Evolutionary conservation across 2,329 filamentous ascomycete genomes (phyloP).

Genomic region (Xylaria sp.): DNA sequence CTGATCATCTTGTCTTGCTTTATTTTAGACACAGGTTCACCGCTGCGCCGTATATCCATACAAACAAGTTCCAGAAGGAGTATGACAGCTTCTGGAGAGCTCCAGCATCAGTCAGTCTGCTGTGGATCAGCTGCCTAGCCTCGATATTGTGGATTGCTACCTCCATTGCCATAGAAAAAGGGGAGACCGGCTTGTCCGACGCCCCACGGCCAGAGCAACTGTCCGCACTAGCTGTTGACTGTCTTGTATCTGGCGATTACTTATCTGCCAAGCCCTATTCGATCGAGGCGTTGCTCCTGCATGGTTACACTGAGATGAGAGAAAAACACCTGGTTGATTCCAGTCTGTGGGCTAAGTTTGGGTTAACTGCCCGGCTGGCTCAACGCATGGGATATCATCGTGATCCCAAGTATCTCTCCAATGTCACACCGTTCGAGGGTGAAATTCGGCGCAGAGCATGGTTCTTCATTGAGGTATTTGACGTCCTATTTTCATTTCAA

Average conservation of each 20-base stretch:
- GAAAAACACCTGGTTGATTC: conserved; percentile 57
- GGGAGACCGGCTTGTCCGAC: conserved; percentile 45
- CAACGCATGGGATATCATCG: conserved; percentile 65
- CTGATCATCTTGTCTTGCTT: conserved; percentile 50
- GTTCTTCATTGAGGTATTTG: conserved; percentile 60
- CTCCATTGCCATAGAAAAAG: conserved; percentile 51
- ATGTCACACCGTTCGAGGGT: conserved; percentile 60
- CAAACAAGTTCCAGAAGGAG: conserved; percentile 59
- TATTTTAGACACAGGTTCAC: conserved; percentile 52
- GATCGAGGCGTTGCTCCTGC: conserved; percentile 62
- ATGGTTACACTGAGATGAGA: conserved; percentile 57
- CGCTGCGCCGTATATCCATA: conserved; percentile 52
- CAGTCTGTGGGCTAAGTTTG: conserved; percentile 61
- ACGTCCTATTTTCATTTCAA: conserved; percentile 63
- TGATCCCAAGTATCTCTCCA: conserved; percentile 57
- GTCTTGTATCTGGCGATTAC: conserved; percentile 61
- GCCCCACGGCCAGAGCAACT: conserved; percentile 49
- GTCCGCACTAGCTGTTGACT: conserved; percentile 56
- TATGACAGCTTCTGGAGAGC: conserved; percentile 61
- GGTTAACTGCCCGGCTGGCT: conserved; percentile 60
- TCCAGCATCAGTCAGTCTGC: conserved; percentile 54
- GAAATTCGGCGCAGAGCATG: conserved; percentile 64
- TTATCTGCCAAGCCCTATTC: conserved; percentile 58
- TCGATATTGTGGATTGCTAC: conserved; percentile 59
- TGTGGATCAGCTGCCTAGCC: conserved; percentile 64